Evolutionary conservation across 257 asterid species (phyloP).

Genomic region (Solanum bulbocastanum): DNA sequence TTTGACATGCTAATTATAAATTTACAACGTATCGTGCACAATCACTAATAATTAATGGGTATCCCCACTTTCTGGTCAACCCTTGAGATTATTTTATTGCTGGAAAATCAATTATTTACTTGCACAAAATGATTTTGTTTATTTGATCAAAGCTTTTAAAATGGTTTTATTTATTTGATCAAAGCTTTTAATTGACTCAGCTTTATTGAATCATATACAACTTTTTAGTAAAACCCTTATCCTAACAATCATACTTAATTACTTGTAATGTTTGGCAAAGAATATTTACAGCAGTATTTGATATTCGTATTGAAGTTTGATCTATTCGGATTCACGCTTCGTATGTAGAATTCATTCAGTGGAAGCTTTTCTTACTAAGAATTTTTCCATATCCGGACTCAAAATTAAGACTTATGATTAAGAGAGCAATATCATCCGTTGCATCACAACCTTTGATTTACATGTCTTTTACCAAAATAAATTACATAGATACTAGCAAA

Average conservation of each 20-base stretch:
- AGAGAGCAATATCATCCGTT: too few species aligned
- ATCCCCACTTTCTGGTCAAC: background rate
- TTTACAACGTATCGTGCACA: background rate
- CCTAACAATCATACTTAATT: background rate
- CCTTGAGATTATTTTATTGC: background rate
- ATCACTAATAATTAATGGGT: background rate
- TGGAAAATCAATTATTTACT: background rate
- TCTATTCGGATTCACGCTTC: accelerated
- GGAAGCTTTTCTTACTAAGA: accelerated
- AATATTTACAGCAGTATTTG: background rate
- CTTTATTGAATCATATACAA: background rate
- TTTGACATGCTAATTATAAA: background rate
- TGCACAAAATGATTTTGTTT: background rate
- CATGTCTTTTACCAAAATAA: too few species aligned
- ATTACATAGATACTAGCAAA: too few species aligned
- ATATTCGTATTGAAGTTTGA: background rate
- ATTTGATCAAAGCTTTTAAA: too few species aligned
- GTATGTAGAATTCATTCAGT: background rate
- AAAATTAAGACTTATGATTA: background rate
- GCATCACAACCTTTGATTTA: too few species aligned
- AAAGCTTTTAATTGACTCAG: background rate
- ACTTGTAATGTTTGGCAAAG: background rate
- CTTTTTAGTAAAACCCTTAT: background rate
- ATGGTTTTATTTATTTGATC: background rate
- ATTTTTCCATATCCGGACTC: accelerated